Evolutionary conservation across 2,329 filamentous ascomycete genomes (phyloP).

Genomic region (Pseudopithomyces maydicus): DNA sequence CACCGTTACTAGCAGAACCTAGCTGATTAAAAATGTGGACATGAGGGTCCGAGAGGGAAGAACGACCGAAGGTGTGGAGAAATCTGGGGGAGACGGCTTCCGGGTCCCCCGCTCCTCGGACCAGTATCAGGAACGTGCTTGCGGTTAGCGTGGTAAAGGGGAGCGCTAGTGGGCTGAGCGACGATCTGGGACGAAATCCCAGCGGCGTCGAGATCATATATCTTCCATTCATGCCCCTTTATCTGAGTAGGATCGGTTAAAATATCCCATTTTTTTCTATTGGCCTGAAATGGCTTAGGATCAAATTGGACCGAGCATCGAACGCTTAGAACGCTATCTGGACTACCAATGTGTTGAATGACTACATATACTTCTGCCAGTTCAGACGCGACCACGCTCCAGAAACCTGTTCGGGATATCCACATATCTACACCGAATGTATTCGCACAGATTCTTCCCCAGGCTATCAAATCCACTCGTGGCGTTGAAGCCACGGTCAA

Average conservation of each 20-base stretch:
- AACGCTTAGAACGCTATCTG: constrained; percentile 7
- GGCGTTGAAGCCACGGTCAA: constrained; percentile 27
- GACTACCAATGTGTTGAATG: neutral
- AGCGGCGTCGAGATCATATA: no score
- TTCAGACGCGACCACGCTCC: constrained; percentile 20
- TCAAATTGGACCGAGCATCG: no score
- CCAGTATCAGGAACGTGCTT: neutral
- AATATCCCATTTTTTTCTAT: no score
- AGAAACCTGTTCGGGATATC: constrained; percentile 28
- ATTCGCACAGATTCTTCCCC: constrained; percentile 29
- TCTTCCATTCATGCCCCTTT: no score
- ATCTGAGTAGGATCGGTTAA: no score
- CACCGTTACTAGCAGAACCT: neutral
- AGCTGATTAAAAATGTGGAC: neutral
- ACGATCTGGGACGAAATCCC: neutral
- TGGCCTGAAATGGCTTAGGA: no score
- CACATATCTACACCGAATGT: constrained; percentile 21
- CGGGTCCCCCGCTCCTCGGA: neutral
- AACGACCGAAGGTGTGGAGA: neutral
- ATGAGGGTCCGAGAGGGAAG: neutral
- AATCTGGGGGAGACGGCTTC: constrained; percentile 7
- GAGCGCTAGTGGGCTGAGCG: neutral
- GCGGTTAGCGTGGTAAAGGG: neutral
- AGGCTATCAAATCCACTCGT: constrained; percentile 24
- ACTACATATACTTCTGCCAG: neutral